Conservation (phyloP, 2,329 filamentous ascomycete genomes). For the Graphilbum ipis-grandicollis region DNA sequence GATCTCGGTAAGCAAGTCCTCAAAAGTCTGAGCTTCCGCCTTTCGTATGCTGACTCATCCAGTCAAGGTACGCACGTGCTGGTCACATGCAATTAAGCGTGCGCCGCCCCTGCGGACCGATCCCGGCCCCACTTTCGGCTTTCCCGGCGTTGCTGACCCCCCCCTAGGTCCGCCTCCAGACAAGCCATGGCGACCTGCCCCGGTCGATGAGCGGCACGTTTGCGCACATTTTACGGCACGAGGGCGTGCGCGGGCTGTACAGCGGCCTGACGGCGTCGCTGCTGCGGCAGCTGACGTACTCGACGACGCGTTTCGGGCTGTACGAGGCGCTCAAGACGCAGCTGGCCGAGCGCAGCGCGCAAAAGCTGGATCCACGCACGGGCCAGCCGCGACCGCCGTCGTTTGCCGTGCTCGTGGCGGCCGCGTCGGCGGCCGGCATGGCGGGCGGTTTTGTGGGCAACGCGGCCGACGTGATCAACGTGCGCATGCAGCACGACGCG, state of each 20-base stretch:
- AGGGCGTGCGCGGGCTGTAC: slow-evolving; percentile 72
- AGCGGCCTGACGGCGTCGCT: slow-evolving; percentile 83
- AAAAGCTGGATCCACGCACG: slow-evolving; percentile 7
- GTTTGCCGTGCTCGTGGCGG: slow-evolving; percentile 60
- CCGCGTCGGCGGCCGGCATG: slow-evolving; percentile 72
- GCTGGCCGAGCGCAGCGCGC: slow-evolving; percentile 24
- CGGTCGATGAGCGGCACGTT: slow-evolving; percentile 78
- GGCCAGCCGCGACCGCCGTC: slow-evolving; percentile 41
- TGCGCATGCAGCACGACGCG: slow-evolving; percentile 92
- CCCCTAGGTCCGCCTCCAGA: slow-evolving; percentile 66
- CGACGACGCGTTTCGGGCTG: slow-evolving; percentile 86
- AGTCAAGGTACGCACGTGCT: slow-evolving; percentile 6
- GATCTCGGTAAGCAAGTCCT: slow-evolving; percentile 82
- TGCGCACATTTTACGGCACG: slow-evolving; percentile 56
- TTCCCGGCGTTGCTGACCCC: not conserved
- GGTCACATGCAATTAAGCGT: no score
- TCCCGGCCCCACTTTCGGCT: not conserved
- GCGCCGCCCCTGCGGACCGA: no score
- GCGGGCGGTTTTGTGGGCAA: slow-evolving; percentile 82
- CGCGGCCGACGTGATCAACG: slow-evolving; percentile 89
- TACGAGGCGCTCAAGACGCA: slow-evolving; percentile 83
- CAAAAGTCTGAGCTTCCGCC: no score
- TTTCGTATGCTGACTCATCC: not conserved
- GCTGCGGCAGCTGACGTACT: slow-evolving; percentile 88
- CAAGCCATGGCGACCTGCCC: slow-evolving; percentile 56